Conservation (phyloP, 306 rosid species). For the Trichosanthes cucumerina region DNA sequence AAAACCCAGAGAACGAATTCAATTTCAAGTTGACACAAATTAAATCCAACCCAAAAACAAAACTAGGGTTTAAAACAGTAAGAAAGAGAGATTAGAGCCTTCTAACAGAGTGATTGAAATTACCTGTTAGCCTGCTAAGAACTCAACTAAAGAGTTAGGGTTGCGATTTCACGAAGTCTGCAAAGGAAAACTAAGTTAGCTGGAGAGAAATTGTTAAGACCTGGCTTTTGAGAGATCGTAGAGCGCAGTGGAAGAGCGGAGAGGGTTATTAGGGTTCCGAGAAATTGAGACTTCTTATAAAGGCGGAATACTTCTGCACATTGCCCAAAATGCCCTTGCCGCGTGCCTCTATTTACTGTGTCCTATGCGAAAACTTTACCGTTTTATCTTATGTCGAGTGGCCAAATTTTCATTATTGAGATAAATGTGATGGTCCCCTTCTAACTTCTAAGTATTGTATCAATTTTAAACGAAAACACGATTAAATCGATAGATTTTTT, state of each 20-base stretch:
- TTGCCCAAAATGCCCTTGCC: slow-evolving; percentile 12
- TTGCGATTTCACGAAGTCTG: slow-evolving; percentile 38
- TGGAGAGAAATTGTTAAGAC: slow-evolving; percentile 28
- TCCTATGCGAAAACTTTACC: background rate
- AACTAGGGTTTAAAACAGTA: slow-evolving; percentile 1
- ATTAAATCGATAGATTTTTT: no score
- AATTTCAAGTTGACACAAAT: background rate
- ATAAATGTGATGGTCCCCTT: background rate
- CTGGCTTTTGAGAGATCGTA: slow-evolving; percentile 18
- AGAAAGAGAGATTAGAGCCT: slow-evolving; percentile 21
- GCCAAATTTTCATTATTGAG: background rate
- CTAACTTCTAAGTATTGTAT: background rate
- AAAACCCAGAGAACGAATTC: background rate
- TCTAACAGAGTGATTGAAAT: background rate
- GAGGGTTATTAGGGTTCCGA: slow-evolving; percentile 16
- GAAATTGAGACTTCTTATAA: background rate
- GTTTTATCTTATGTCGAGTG: background rate
- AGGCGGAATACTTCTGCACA: background rate
- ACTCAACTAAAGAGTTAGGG: slow-evolving; percentile 23
- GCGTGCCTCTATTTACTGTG: background rate
- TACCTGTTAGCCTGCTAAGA: slow-evolving; percentile 37
- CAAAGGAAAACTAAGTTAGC: slow-evolving; percentile 71
- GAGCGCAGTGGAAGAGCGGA: slow-evolving; percentile 10
- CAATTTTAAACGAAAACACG: background rate
- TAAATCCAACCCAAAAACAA: background rate